These are phyloP conservation scores for Hypoxylon sp. DNA, from an alignment of 2,329 filamentous ascomycete species.

Conservation along the genomic window DNA sequence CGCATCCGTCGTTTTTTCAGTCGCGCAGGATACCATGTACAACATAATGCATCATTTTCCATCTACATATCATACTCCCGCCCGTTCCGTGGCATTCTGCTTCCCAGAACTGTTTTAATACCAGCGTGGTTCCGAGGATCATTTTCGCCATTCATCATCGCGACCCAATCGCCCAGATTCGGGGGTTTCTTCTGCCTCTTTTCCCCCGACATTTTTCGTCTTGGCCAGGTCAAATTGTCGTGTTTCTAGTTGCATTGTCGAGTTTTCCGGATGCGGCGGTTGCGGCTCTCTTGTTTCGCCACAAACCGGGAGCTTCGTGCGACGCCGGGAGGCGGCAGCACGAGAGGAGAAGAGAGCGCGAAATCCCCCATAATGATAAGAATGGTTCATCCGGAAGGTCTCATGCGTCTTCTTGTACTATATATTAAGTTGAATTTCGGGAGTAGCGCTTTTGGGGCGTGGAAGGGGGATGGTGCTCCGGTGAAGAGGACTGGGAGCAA, in stretches of 20 bases:
- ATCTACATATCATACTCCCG: conserved; percentile 41
- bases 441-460: conserved; percentile 31
- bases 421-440: conserved; percentile 38
- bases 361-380: conserved; percentile 37
- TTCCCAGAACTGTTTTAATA: conserved; percentile 35
- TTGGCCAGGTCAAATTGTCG: conserved; percentile 22
- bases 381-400: conserved; percentile 33
- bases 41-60: conserved; percentile 50
- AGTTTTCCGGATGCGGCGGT: conserved; percentile 33
- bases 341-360: conserved; percentile 38
- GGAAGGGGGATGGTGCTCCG: conserved; percentile 23
- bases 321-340: conserved; percentile 49
- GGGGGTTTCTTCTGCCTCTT: conserved; percentile 27
- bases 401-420: conserved; percentile 45
- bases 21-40: conserved; percentile 55
- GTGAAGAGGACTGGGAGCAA: conserved; percentile 23
- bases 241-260: conserved; percentile 35
- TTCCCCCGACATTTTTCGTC: conserved; percentile 17
- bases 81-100: conserved; percentile 27
- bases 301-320: conserved; percentile 40
- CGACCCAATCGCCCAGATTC: conserved; percentile 7
- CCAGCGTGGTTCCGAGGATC: conserved; percentile 39
- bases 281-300: conserved; percentile 43
- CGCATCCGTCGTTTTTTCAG: conserved; percentile 47
- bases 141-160: conserved; percentile 37